Evolutionary conservation across 441 rosid genomes (phyloP), one percentile per base, ranked within the genome.

Genomic region (Euphorbia schlechtendalii): DNA sequence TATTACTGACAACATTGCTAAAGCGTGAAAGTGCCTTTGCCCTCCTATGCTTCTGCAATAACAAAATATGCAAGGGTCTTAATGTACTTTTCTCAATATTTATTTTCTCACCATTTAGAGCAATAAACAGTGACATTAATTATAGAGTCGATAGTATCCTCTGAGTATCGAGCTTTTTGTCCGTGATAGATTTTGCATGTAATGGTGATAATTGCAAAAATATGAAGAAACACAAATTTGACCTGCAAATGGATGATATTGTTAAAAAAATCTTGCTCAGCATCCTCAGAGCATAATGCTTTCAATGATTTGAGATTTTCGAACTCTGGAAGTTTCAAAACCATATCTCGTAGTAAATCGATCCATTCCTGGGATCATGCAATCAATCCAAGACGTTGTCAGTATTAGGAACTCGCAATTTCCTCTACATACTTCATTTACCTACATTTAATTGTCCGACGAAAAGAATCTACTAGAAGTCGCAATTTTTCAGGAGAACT

Each of bases 191-290:
- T 10, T 18, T 51, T 51, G 25, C 24, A 52, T 52, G 22, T 11
- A 22, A 24, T 9, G 30, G 56, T 22, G 22, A 11, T 53, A 51
- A 22, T 13, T 22, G 8, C 28, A 11, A 25, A 49, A 38, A 7
- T 0, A 34, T 25, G 52, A n/a, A 64, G 34, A 32, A 15, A 38
- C 68, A 76, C 63, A 45, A 51, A 5, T 60, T 52, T 67, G 59
- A 88, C 97, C 97, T 89, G 98, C 70, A 91, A 77, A 79, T 89
- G 95, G 67, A 82, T 73, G 56, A 95, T 78, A 67, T 89, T 77
- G 73, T 82, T 84, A 74, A 95, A 91, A 78, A 95, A 95, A 80
- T 91, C 98, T 36, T 86, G 73, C 69, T 95, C 95, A 28, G 86
- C 87, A 74, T 95, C 92, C 66, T 84, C 95, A 61, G 96, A 88